A percentile compares a stretch with the other conserved stretches of the same genome.
These are phyloP conservation scores for Xanthoparmelia taractica DNA, from an alignment of 495 filamentous ascomycete genomes.

Conservation along the genomic window DNA sequence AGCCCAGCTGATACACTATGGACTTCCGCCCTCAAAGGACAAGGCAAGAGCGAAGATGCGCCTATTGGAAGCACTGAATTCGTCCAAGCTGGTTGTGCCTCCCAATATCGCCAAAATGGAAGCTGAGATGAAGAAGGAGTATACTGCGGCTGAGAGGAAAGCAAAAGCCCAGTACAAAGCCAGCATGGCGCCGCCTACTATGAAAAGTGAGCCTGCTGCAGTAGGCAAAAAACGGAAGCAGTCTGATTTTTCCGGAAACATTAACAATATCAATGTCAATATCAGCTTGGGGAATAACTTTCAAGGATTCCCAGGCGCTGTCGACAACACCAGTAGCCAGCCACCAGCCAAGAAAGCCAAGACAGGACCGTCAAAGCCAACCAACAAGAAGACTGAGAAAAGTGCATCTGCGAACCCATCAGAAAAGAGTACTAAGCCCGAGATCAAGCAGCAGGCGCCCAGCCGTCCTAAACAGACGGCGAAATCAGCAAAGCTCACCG, in stretches of 20 bases:
- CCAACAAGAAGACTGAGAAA: conserved; percentile 31
- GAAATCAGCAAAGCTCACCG: no score
- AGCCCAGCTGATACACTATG: conserved; percentile 53
- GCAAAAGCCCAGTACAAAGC: conserved; percentile 34
- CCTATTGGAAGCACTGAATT: conserved; percentile 44
- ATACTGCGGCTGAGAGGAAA: conserved; percentile 39
- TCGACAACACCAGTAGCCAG: not conserved
- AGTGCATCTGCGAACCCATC: conserved; percentile 22
- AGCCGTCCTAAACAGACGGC: no score
- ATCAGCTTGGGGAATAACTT: conserved; percentile 8
- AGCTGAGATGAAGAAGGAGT: conserved; percentile 47
- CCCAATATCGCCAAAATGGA: conserved; percentile 38
- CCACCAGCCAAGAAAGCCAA: conserved; percentile 7
- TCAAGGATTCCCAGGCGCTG: not conserved
- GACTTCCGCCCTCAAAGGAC: conserved; percentile 43
- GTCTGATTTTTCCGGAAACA: not conserved
- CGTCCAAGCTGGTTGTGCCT: conserved; percentile 39
- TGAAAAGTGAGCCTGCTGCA: not conserved
- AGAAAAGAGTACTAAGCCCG: no score
- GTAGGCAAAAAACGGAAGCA: conserved; percentile 24
- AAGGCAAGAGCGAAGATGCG: conserved; percentile 51
- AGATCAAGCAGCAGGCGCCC: no score
- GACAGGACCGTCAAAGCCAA: conserved; percentile 15
- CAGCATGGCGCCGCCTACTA: not conserved
- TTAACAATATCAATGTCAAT: conserved; percentile 8